These are phyloP conservation scores for Stenogyne calaminthoides DNA, from an alignment of 305 asterid species.

Conservation along the genomic window DNA sequence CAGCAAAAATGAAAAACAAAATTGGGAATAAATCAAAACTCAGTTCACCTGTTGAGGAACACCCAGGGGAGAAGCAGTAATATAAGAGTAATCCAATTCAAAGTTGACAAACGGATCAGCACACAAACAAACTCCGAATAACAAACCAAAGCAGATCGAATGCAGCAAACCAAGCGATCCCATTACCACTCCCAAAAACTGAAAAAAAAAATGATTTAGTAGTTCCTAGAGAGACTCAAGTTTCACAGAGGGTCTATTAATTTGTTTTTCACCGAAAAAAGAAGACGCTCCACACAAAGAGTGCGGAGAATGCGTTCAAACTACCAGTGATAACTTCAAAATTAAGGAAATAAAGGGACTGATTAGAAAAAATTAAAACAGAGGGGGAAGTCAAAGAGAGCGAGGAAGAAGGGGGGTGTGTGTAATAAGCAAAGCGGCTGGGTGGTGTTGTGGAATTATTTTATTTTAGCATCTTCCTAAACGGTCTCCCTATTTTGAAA, in stretches of 20 bases:
- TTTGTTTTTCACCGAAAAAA: slow-evolving; percentile 7
- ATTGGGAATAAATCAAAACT: background rate
- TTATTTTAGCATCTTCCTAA: background rate
- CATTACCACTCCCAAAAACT: slow-evolving; percentile 30
- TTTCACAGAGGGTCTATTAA: slow-evolving; percentile 18
- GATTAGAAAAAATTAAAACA: background rate
- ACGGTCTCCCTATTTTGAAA: background rate
- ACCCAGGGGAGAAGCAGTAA: slow-evolving; percentile 88
- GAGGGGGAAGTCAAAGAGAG: too few relatives aligned
- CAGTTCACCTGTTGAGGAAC: slow-evolving; percentile 88
- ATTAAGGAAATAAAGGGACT: background rate
- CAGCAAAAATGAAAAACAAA: background rate
- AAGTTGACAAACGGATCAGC: slow-evolving; percentile 68
- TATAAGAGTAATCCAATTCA: slow-evolving; percentile 67
- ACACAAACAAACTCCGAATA: slow-evolving; percentile 48
- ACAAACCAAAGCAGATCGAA: slow-evolving; percentile 43
- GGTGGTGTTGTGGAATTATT: slow-evolving; percentile 30
- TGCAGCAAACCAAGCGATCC: slow-evolving; percentile 35
- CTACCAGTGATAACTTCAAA: slow-evolving; percentile 13
- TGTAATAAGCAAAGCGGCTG: background rate
- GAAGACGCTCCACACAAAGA: background rate
- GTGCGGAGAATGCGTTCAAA: slow-evolving; percentile 25
- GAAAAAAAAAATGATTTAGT: background rate
- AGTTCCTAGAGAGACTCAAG: slow-evolving; percentile 13
- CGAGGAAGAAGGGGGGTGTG: background rate